Evolutionary conservation across 2,329 filamentous ascomycete genomes (phyloP).

Genomic region (Sporothrix pseudoabietina): DNA sequence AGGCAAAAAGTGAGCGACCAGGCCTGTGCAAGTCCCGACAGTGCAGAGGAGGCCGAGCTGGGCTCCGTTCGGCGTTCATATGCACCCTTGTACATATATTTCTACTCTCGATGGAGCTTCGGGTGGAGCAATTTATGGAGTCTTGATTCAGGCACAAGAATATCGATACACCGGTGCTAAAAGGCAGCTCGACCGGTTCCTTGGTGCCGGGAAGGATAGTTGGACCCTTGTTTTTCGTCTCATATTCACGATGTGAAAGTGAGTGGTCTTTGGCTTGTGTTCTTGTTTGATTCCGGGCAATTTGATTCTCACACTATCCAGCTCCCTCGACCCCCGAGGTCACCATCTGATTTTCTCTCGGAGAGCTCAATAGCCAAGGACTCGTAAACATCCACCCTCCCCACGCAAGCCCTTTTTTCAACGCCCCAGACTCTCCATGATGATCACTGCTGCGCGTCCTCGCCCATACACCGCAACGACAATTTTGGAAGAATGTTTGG

Average conservation of each 20-base stretch:
- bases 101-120: conserved; percentile 3
- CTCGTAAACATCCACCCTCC: background rate
- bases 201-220: background rate
- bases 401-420: background rate
- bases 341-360: background rate
- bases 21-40: background rate
- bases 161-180: background rate
- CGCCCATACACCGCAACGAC: background rate
- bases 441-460: background rate
- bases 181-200: background rate
- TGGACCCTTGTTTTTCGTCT: background rate
- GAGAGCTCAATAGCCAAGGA: background rate
- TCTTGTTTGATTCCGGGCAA: background rate
- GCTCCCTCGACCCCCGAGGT: background rate
- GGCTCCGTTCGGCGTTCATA: conserved; percentile 1
- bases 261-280: background rate
- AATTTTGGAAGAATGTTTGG: background rate
- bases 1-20: background rate
- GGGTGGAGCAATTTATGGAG: conserved; percentile 10
- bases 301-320: background rate
- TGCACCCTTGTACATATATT: background rate
- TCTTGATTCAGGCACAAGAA: background rate
- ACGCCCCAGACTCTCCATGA: background rate
- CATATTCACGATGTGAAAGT: background rate
- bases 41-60: background rate